These are phyloP conservation scores for Phyllosticta paracitricarpa DNA, from an alignment of 2,329 filamentous ascomycete species.

Conservation along the genomic window DNA sequence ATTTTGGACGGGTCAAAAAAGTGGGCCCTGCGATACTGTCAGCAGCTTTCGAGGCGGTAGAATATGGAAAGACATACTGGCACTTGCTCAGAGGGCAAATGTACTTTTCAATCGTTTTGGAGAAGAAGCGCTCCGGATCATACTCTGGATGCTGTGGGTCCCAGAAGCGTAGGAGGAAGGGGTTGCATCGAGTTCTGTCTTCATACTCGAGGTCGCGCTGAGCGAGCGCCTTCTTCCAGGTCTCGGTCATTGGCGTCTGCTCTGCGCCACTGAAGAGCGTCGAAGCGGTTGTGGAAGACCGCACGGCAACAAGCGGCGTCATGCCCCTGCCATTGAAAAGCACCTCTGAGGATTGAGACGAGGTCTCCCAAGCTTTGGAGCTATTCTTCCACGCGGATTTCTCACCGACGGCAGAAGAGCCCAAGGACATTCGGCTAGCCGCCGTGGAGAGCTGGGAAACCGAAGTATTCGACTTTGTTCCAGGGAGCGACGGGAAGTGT, in stretches of 20 bases:
- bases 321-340: constrained; percentile 28
- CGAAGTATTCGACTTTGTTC: neutral
- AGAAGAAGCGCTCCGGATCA: constrained; percentile 39
- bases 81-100: constrained; percentile 46
- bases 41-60: neutral
- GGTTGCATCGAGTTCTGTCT: constrained; percentile 24
- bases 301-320: constrained; percentile 19
- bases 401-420: neutral
- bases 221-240: constrained; percentile 21
- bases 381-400: neutral
- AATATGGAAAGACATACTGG: constrained; percentile 30
- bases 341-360: neutral
- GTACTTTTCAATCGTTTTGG: constrained; percentile 35
- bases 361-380: neutral
- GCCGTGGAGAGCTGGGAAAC: neutral
- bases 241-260: constrained; percentile 17
- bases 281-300: constrained; percentile 10
- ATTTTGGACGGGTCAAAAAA: constrained; percentile 16
- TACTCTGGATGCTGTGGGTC: constrained; percentile 43
- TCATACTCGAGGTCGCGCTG: constrained; percentile 20
- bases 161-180: constrained; percentile 33
- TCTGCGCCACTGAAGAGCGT: constrained; percentile 27
- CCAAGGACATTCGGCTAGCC: neutral
- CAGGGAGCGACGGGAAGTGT: neutral
- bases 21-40: neutral